phyloP scores from a whole-genome alignment of 2,329 filamentous ascomycete species.

The Neobulgaria alba region DNA sequence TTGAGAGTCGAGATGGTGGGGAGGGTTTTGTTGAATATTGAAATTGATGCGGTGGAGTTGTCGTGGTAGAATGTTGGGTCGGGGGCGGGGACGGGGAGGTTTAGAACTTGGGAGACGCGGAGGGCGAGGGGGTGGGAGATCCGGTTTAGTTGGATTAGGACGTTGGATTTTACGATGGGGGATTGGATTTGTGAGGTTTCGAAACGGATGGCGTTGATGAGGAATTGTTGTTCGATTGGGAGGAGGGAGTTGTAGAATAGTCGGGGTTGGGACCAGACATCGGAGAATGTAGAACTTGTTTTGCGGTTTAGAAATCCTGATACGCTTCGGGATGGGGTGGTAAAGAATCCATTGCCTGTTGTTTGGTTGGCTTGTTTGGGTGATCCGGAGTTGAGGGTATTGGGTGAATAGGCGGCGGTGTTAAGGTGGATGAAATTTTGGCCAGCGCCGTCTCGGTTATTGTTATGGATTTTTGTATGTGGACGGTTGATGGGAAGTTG shows the following conservation, averaged over 20 bases:
- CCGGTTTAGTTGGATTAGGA: constrained; percentile 59
- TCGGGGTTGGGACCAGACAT: constrained; percentile 71
- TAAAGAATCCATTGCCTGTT: constrained; percentile 61
- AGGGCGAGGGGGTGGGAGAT: constrained; percentile 58
- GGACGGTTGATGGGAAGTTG: constrained; percentile 71
- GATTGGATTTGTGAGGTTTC: constrained; percentile 55
- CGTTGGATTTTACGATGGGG: constrained; percentile 51
- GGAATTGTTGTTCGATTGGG: constrained; percentile 54
- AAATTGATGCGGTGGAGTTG: constrained; percentile 54
- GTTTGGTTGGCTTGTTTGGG: constrained; percentile 60
- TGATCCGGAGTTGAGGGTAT: constrained; percentile 54
- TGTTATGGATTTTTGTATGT: constrained; percentile 65
- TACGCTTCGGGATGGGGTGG: constrained; percentile 45
- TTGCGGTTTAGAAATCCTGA: constrained; percentile 47
- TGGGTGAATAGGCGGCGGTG: constrained; percentile 55
- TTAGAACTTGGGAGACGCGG: constrained; percentile 55
- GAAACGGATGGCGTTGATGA: constrained; percentile 53
- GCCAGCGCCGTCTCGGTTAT: constrained; percentile 66
- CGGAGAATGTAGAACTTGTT: constrained; percentile 61
- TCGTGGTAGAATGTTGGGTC: constrained; percentile 60
- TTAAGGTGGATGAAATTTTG: constrained; percentile 64
- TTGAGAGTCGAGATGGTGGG: constrained; percentile 53
- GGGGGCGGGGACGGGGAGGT: constrained; percentile 46
- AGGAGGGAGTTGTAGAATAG: constrained; percentile 76
- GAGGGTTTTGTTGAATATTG: constrained; percentile 49